Evolutionary conservation across 108 stramenopile species (phyloP).

Genomic region (Cyclotella atomus): DNA sequence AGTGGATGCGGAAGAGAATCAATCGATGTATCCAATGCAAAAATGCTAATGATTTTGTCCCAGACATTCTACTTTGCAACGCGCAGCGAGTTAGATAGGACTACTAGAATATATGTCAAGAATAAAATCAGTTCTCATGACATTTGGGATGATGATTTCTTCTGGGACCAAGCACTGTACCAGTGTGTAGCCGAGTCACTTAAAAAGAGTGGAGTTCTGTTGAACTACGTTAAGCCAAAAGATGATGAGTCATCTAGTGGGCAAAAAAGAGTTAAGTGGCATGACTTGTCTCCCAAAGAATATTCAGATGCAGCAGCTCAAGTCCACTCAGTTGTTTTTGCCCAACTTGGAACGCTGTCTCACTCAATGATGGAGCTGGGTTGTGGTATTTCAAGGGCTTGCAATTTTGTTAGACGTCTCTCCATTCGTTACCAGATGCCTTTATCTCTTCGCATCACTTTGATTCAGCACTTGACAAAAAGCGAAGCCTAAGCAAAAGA

Average conservation of each 20-base stretch:
- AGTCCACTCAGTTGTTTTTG: conserved; percentile 81
- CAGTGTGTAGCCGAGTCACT: conserved; percentile 73
- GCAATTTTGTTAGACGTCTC: conserved; percentile 72
- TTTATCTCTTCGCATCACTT: conserved; percentile 64
- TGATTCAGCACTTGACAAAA: conserved; percentile 65
- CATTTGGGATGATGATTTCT: conserved; percentile 69
- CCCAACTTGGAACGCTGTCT: conserved; percentile 72
- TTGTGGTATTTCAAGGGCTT: conserved; percentile 57
- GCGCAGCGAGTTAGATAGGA: conserved; percentile 15
- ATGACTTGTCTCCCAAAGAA: conserved; percentile 65
- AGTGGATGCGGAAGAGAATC: conserved; percentile 63
- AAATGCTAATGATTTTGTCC: conserved; percentile 78
- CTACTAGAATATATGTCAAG: conserved; percentile 53
- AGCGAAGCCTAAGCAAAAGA: not conserved
- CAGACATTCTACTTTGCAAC: conserved; percentile 63
- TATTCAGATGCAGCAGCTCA: conserved; percentile 72
- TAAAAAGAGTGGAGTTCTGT: conserved; percentile 66
- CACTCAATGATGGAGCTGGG: conserved; percentile 83
- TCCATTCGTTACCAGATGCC: conserved; percentile 75
- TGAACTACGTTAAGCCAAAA: conserved; percentile 51
- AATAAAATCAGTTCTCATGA: conserved; percentile 53
- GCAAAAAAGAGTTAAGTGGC: conserved; percentile 67
- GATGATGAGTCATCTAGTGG: conserved; percentile 3
- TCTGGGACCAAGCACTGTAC: conserved; percentile 70
- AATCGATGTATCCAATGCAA: conserved; percentile 65